Conservation (phyloP, 1,284 basidiomycete species). For the Tylopilus microsporus region DNA sequence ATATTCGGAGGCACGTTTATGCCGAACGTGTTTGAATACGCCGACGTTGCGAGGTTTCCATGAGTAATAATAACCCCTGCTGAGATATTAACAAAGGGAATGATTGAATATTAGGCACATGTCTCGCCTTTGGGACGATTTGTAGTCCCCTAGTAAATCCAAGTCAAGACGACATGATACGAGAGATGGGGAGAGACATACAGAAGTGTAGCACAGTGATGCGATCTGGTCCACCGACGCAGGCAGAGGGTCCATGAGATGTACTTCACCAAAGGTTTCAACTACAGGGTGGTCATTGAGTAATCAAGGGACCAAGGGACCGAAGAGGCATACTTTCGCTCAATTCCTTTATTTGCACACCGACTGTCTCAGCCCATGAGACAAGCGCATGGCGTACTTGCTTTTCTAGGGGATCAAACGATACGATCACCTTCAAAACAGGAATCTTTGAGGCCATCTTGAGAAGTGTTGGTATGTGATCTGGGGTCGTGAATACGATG, state of each 20-base stretch:
- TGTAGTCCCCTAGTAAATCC: constrained; percentile 56
- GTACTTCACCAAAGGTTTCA: constrained; percentile 60
- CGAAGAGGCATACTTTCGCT: constrained; percentile 54
- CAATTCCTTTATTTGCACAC: constrained; percentile 64
- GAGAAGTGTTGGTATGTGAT: constrained; percentile 74
- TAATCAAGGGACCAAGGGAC: background rate
- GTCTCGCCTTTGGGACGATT: constrained; percentile 69
- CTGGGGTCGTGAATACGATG: constrained; percentile 68
- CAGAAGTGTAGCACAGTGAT: constrained; percentile 87
- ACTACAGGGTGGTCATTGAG: constrained; percentile 39
- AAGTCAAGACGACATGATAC: constrained; percentile 4
- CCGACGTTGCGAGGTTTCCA: constrained; percentile 63
- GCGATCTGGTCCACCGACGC: constrained; percentile 59
- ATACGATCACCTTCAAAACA: constrained; percentile 72
- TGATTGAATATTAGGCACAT: background rate
- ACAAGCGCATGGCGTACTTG: constrained; percentile 59
- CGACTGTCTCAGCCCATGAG: constrained; percentile 69
- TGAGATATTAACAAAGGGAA: constrained; percentile 25
- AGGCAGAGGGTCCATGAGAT: constrained; percentile 56
- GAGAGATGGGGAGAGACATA: constrained; percentile 33
- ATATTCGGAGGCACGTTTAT: constrained; percentile 43
- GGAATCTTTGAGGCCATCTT: constrained; percentile 63
- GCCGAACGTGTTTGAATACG: constrained; percentile 63
- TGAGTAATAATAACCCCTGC: constrained; percentile 80
- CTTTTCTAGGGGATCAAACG: constrained; percentile 66